Conservation (phyloP, 2,329 filamentous ascomycete genomes). For the Emergomyces orientalis region DNA sequence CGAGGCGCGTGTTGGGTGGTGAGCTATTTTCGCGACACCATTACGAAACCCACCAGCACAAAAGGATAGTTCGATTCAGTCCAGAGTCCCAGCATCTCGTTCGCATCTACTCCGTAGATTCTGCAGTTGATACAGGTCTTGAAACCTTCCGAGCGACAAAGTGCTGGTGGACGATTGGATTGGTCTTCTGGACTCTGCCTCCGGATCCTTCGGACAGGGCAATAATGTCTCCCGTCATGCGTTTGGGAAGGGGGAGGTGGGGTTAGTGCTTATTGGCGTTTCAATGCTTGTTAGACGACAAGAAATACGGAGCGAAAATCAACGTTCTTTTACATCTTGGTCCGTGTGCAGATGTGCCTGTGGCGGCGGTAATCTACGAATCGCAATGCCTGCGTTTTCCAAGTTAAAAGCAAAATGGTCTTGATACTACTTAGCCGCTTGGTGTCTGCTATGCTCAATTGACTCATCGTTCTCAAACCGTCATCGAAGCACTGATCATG, state of each 20-base stretch:
- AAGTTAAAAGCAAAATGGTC: neutral
- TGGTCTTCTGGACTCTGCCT: too few species aligned
- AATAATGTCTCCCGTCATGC: neutral
- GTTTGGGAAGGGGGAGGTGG: neutral
- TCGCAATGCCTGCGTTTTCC: neutral
- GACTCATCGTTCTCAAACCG: neutral
- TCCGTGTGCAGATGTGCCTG: neutral
- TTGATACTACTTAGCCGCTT: neutral
- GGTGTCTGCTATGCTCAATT: neutral
- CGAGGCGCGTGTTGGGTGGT: neutral
- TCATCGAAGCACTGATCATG: neutral
- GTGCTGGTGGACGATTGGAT: neutral
- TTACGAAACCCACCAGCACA: neutral
- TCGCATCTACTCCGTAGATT: neutral
- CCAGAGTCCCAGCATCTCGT: neutral
- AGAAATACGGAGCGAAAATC: neutral
- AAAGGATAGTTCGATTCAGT: neutral
- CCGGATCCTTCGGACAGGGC: too few species aligned
- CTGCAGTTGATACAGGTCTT: neutral
- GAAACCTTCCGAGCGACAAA: neutral
- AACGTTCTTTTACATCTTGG: neutral
- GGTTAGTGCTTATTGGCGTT: neutral
- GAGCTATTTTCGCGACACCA: neutral
- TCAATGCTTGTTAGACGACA: neutral
- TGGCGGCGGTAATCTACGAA: neutral